Base-by-base conservation (phyloP, 192 early-diverging fungal species). In the Chytriomyces hyalinus region DNA sequence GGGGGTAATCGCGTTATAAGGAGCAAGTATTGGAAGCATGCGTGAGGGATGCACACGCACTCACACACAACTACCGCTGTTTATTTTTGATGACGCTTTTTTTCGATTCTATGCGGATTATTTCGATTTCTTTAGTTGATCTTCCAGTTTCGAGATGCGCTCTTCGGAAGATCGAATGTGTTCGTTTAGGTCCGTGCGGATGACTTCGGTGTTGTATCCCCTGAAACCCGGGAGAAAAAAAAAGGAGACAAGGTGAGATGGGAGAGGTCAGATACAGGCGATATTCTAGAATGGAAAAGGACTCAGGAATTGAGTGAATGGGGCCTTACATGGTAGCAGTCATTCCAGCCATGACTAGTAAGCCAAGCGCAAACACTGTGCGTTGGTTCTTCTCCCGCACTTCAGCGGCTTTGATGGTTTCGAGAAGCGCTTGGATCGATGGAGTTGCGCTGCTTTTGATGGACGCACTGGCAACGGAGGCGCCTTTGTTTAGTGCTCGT, bases 331-430 rank as follows among this genome's bases (percentile, higher is more conserved):
- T 61, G 60, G 46, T 11, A 11, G 59, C 17, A 13, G 61, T 63
- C 72, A 73, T 73, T 59, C 17, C 15, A 6, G 60, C 57, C 44
- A 49, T 49, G 15, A 73, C 9, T 13, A 61, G 43, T 11, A 73
- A 61, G 10, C 72, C 72, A 28, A 73, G 72, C 24, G 59, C 72
- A 73, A 73, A 73, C 24, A 73, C 15, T 46, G 26, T 50, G 49
- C 50, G 69, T 51, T 71, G 69, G 17, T 11, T 20, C 36, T 36
- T 24, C 61, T 28, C 61, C 17, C 72, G 72, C 9, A 44, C 10
- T 13, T 62, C 60, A 5, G 66, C 66, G 24, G 66, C 66, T 11
- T 67, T 44, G 6, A 67, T 9, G 11, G 15, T 20, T 7, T 15
- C 28, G 13, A 73, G 57, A 7, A 48, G 60, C 44, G 61, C 72